Base-by-base conservation (phyloP, 2,329 filamentous ascomycete species). In the Cadophora sp. region DNA sequence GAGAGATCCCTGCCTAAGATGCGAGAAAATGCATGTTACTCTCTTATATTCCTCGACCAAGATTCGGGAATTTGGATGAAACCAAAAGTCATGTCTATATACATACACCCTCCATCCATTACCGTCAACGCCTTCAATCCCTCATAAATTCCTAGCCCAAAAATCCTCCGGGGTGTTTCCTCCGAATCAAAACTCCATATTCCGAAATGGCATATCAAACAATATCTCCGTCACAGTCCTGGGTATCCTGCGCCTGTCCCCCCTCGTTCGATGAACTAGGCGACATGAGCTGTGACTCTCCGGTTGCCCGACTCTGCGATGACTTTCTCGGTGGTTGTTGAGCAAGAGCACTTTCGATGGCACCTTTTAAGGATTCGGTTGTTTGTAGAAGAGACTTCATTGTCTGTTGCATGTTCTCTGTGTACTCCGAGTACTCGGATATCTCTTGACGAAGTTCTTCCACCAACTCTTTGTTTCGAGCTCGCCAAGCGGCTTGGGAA, bases 371-470 rank as follows among this genome's bases (percentile, higher is more conserved):
- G 7, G 59, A 53, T 33, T 68, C 63, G 6, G 66, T 68, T 13
- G 62, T 62, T 14, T 63, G 58, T 4, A 62, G 51, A 14, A 68
- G 53, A 16, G 30, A 51, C 20, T 59, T 45, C 66, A 68, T 59
- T 20, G 59, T 68, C 3, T 68, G 61, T 24, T 68, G 59, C 66
- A 68, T 68, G 7, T 50, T 41, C 39, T 63, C 50, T 27, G 51
- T 65, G 9, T 68, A 68, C 24, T 62, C 62, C 1, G 66, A 62
- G 16, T 65, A 63, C 45, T 68, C 66, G 5, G 51, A 48, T 14
- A 68, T 60, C 22, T 68, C 66, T 43, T 68, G 66, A 16, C 62
- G 62, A 9, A 68, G 24, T 36, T 65, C 66, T n/a, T 68, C 66
- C 1, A 68, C 58, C 18, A 68, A 36, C 30, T 68, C 63, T 20